Evolutionary conservation across 2,329 filamentous ascomycete genomes (phyloP).

Genomic region (Alternaria solani): DNA sequence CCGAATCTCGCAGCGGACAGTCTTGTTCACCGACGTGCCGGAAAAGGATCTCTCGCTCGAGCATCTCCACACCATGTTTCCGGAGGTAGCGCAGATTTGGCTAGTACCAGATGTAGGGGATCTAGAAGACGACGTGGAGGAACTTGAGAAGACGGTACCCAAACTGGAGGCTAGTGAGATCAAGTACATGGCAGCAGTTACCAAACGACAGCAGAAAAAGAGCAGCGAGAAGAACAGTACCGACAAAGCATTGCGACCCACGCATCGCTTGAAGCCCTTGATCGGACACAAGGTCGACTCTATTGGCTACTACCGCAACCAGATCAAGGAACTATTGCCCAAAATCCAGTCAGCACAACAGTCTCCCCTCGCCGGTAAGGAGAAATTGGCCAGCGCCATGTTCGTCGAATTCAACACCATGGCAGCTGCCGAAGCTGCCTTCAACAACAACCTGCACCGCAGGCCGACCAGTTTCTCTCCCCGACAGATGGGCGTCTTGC

Average conservation of each 20-base stretch:
- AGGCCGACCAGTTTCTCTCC: conserved; percentile 41
- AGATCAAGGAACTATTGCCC: conserved; percentile 76
- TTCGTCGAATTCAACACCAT: conserved; percentile 90
- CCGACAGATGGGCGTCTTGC: conserved; percentile 54
- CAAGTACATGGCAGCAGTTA: conserved; percentile 39
- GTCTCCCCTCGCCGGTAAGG: conserved; percentile 70
- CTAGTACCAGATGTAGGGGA: conserved; percentile 57
- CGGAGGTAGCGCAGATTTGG: conserved; percentile 55
- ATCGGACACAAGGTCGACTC: conserved; percentile 66
- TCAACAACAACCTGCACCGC: conserved; percentile 29
- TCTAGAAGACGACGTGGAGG: conserved; percentile 53
- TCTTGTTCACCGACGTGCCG: conserved; percentile 59
- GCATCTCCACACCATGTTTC: conserved; percentile 50
- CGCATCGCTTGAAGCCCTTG: conserved; percentile 50
- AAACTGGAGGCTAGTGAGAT: conserved; percentile 57
- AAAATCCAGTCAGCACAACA: conserved; percentile 73
- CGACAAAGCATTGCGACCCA: conserved; percentile 66
- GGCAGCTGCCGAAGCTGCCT: conserved; percentile 82
- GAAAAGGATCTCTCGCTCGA: conserved; percentile 49
- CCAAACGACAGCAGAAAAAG: conserved; percentile 9
- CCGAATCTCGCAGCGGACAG: conserved; percentile 57
- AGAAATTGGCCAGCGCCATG: conserved; percentile 73
- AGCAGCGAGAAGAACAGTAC: conserved; percentile 64
- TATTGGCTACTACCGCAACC: conserved; percentile 81
- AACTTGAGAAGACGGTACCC: conserved; percentile 53